Base-by-base conservation (phyloP, 805 yeast species). In the Nakazawaea molendinolei region DNA sequence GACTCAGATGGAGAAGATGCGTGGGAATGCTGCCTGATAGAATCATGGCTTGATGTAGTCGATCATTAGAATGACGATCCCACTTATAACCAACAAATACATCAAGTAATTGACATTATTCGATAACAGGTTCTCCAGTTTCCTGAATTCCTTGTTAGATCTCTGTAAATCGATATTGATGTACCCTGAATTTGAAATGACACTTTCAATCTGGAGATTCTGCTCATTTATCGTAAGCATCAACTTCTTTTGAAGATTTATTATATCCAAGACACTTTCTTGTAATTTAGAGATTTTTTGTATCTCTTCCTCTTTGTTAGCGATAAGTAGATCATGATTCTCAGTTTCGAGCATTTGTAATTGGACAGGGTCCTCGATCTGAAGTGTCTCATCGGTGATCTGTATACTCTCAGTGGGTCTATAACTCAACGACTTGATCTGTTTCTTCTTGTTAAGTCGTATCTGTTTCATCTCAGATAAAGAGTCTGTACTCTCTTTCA, bases 1-100 rank as follows among this genome's bases (percentile, higher is more conserved):
- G 8, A 64, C 86, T 12, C 75, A 72, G 35, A 68, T 67, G 26
- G 94, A 84, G 50, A 80, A 76, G 53, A 78, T 83, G 82, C 74
- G 90, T 55, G 92, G 92, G 9, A 44, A 44, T 33, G 49, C 23
- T 21, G 23, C 23, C 23, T 8, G 9, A 21, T 7, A 21, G 10
- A 21, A 21, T 30, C 18, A 36, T 12, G 39, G 39, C 14, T 31
- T 30, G 27, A 36, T 36, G 19, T 19, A 36, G 20, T 36, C 39
- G 2, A 36, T 19, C n/a, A 36, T 25, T n/a, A 36, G 21, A 4
- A 36, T 21, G 27, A 31, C 5, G 4, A 36, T 13, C 18, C 39
- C 39, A 26, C 31, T 31, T 8, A 36, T 5, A 3, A 36, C 21
- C 19, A 36, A 26, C 8, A 36, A 16, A 26, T 36, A 36, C 39